phyloP scores from a whole-genome alignment of 2,329 filamentous ascomycete genomes.

The Colletotrichum tamarilloi region DNA sequence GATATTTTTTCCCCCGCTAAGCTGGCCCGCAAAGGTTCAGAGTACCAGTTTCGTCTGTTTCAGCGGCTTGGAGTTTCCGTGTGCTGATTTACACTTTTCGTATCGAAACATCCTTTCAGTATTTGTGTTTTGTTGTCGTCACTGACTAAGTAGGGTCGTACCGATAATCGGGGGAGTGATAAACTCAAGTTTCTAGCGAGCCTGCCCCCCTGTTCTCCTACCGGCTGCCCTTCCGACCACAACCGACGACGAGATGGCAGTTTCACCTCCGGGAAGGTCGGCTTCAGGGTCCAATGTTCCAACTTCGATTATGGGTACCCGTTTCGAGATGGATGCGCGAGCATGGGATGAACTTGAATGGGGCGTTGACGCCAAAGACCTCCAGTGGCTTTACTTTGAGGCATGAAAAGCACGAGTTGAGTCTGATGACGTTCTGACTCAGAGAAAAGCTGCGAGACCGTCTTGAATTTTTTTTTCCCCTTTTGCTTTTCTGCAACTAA shows the following conservation, averaged over 20 bases:
- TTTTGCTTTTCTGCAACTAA: not conserved
- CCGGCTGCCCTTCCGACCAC: not conserved
- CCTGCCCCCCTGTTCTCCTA: not conserved
- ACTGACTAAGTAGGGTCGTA: not conserved
- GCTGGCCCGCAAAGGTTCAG: not conserved
- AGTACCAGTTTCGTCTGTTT: conserved; percentile 12
- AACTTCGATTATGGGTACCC: not conserved
- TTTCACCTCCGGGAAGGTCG: not conserved
- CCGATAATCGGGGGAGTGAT: not conserved
- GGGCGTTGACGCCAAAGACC: not conserved
- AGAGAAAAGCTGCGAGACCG: not conserved
- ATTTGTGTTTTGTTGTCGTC: not conserved
- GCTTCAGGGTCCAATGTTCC: not conserved
- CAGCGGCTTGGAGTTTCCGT: conserved; percentile 8
- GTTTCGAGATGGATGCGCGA: not conserved
- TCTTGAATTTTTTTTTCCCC: not conserved
- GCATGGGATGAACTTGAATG: conserved; percentile 15
- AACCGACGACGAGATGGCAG: conserved; percentile 12
- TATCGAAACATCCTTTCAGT: conserved; percentile 2
- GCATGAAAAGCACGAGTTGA: not conserved
- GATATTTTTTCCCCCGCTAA: not conserved
- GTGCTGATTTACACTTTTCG: conserved; percentile 21
- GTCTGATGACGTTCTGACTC: conserved; percentile 15
- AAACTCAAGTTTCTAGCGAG: not conserved
- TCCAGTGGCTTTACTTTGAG: not conserved